Evolutionary conservation across 352 stramenopile species (phyloP), one percentile per base, ranked within the genome.

Genomic region (Phytophthora idaei): DNA sequence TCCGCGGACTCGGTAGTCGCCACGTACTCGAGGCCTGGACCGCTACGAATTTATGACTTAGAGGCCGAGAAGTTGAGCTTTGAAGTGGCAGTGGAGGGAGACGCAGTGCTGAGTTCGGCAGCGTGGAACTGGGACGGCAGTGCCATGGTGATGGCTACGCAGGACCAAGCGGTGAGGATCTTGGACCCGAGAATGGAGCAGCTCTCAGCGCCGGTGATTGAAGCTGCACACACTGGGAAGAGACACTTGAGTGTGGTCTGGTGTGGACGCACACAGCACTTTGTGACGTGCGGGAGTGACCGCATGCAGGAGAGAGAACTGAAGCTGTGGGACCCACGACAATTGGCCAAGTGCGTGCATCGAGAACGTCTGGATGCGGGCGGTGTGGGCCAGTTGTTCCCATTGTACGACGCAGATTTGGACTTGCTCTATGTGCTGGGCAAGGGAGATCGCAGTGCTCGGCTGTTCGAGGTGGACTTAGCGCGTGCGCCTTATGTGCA

Each of bases 41-140:
- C 77, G 1, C 45, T 89, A 25, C 51, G 66, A 2, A 51, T 93
- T 1, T 80, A 86, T 14, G 75, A 95, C 48, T n/a, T 93, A 8
- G 46, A 60, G 14, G 39, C 42, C 28, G 76, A 89, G 39, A 50
- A 45, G 1, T 9, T 74, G 51, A 70, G 28, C 27, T 72, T 53
- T 36, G 41, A 76, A 39, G 25, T 77, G 28, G 29, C 47, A 5
- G 29, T 76, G 12, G 61, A 47, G 1, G 52, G 57, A 14, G 54
- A 36, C 11, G 61, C 34, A 45, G 29, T 25, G 46, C 37, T 89
- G 12, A 81, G 63, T 25, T 69, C 74, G 3, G 52, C 85, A 21
- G 57, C 69, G 17, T 95, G 87, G 87, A 93, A 83, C 70, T 90
- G 83, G 70, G 82, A 93, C 50, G 85, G 87, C 2, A 87, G 82